These are phyloP conservation scores for Shiraia sp. DNA, from an alignment of 2,329 filamentous ascomycete species.

Conservation along the genomic window DNA sequence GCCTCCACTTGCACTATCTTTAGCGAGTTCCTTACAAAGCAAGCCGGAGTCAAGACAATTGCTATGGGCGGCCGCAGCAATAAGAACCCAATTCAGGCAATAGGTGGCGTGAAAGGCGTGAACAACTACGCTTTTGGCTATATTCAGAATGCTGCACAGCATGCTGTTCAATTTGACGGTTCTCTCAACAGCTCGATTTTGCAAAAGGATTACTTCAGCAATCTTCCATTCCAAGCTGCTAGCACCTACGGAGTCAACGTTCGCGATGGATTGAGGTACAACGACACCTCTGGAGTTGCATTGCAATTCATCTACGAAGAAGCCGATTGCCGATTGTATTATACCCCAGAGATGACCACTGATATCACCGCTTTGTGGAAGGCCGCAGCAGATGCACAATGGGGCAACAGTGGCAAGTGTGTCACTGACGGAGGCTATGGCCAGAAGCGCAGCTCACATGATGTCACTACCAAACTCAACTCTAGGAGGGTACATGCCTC, in stretches of 20 bases:
- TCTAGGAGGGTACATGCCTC: constrained; percentile 19
- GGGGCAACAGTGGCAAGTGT: constrained; percentile 38
- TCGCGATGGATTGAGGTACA: constrained; percentile 38
- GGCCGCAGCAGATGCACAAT: constrained; percentile 43
- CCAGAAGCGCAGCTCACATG: constrained; percentile 20
- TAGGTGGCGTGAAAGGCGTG: constrained; percentile 58
- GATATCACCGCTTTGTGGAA: constrained; percentile 44
- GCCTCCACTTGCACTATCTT: constrained; percentile 63
- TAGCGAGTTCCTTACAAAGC: constrained; percentile 57
- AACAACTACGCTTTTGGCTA: constrained; percentile 42
- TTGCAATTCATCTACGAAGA: constrained; percentile 47
- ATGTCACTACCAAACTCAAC: constrained; percentile 31
- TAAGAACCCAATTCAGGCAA: constrained; percentile 56
- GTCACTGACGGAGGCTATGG: constrained; percentile 26
- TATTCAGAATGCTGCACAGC: constrained; percentile 32
- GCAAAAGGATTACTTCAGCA: constrained; percentile 25
- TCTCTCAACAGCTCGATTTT: constrained; percentile 33
- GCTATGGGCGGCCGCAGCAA: constrained; percentile 56
- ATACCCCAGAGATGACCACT: constrained; percentile 47
- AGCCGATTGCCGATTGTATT: constrained; percentile 46
- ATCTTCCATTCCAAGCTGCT: constrained; percentile 30
- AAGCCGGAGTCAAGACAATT: constrained; percentile 58
- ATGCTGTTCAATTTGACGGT: constrained; percentile 24
- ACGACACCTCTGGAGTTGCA: constrained; percentile 37
- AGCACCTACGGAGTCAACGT: constrained; percentile 31